Evolutionary conservation across 2,329 filamentous ascomycete species (phyloP).

Genomic region (Microsporum audouinii): DNA sequence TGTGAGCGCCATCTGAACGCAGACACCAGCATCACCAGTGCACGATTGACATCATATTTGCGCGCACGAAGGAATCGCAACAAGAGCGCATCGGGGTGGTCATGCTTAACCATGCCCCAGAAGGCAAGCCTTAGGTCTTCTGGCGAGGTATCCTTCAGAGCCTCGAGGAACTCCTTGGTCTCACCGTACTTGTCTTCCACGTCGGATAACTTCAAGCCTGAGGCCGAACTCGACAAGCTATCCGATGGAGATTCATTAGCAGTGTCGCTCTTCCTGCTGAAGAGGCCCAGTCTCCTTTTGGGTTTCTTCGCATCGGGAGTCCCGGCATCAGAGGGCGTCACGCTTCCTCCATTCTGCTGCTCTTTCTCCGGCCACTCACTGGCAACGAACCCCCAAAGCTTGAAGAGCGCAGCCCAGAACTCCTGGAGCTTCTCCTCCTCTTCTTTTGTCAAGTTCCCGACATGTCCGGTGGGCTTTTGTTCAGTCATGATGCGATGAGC

Average conservation of each 20-base stretch:
- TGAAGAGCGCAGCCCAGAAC: slow-evolving; percentile 67
- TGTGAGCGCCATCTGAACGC: slow-evolving; percentile 83
- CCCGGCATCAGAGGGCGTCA: slow-evolving; percentile 14
- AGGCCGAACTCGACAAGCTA: slow-evolving; percentile 28
- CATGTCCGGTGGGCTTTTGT: slow-evolving; percentile 47
- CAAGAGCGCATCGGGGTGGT: slow-evolving; percentile 77
- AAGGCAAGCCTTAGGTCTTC: slow-evolving; percentile 70
- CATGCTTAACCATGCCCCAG: slow-evolving; percentile 91
- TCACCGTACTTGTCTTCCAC: slow-evolving; percentile 87
- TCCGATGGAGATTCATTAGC: slow-evolving; percentile 20
- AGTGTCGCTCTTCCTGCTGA: slow-evolving; percentile 45
- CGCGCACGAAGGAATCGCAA: slow-evolving; percentile 76
- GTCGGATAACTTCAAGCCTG: slow-evolving; percentile 34
- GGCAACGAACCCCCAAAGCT: slow-evolving; percentile 54
- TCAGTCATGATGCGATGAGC: slow-evolving; percentile 21
- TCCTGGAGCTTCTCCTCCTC: slow-evolving; percentile 81
- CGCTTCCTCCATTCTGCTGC: neutral
- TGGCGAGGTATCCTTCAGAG: slow-evolving; percentile 62
- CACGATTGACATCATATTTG: slow-evolving; percentile 92
- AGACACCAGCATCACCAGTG: slow-evolving; percentile 84
- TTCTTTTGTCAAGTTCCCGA: slow-evolving; percentile 78
- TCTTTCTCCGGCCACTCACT: slow-evolving; percentile 14
- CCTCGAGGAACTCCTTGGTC: slow-evolving; percentile 73
- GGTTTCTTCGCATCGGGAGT: slow-evolving; percentile 50
- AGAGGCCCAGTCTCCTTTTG: slow-evolving; percentile 62